These are phyloP conservation scores for Prototheca cutis DNA, from an alignment of 163 green algal species.

Conservation along the genomic window DNA sequence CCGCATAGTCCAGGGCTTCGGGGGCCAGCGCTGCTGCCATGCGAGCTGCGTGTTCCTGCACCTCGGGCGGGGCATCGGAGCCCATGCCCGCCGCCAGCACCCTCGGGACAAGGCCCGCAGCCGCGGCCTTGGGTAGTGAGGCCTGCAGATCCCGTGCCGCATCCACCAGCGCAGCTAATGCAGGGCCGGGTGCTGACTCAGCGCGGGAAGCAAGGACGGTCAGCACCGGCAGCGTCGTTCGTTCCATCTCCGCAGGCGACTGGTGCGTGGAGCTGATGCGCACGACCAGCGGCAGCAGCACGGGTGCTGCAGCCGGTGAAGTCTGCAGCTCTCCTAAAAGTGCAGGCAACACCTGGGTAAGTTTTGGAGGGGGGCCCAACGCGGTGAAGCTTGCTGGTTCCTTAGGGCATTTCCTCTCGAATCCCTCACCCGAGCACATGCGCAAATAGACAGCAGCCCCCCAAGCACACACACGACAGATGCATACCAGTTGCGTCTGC, in stretches of 20 bases:
- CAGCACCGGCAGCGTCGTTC: slow-evolving; percentile 34
- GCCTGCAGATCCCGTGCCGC: background rate
- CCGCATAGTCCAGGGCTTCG: background rate
- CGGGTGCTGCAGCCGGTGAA: no score
- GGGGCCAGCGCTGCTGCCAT: background rate
- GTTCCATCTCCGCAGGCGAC: slow-evolving; percentile 31
- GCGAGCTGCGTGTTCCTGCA: background rate
- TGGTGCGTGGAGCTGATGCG: background rate
- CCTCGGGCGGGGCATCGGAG: background rate
- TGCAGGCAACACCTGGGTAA: background rate
- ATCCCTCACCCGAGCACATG: no score
- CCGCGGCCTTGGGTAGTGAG: background rate
- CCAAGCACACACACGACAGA: no score
- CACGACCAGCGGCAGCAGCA: background rate
- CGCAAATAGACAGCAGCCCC: no score
- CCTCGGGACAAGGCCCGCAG: background rate
- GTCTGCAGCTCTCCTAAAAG: background rate
- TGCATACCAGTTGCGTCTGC: no score
- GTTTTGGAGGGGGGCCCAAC: no score
- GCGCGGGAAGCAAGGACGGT: slow-evolving; percentile 4
- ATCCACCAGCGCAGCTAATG: background rate
- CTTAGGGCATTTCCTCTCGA: no score
- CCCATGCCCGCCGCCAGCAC: background rate
- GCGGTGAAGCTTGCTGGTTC: no score
- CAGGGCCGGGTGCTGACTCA: background rate